Evolutionary conservation across 2,329 filamentous ascomycete genomes (phyloP).

Genomic region (Hypoxylon sp.): DNA sequence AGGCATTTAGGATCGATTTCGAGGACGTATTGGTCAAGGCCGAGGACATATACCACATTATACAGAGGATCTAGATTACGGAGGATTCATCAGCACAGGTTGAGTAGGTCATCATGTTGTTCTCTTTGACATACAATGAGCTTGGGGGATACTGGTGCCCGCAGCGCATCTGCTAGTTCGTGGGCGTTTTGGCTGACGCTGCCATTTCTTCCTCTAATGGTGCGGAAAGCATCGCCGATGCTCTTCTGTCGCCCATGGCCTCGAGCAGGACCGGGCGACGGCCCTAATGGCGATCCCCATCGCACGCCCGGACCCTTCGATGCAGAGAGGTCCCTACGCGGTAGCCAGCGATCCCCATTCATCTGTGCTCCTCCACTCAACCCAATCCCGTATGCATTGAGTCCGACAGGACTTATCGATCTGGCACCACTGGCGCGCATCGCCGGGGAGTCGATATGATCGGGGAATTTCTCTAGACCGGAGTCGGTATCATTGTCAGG

Average conservation of each 20-base stretch:
- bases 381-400: conserved; percentile 50
- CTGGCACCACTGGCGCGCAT: conserved; percentile 48
- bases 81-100: conserved; percentile 45
- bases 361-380: conserved; percentile 48
- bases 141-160: conserved; percentile 87
- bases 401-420: conserved; percentile 46
- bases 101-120: conserved; percentile 31
- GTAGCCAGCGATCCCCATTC: conserved; percentile 50
- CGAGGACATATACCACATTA: conserved; percentile 94
- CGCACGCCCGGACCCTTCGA: conserved; percentile 45
- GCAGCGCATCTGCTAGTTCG: conserved; percentile 90
- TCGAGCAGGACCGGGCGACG: conserved; percentile 45
- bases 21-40: conserved; percentile 97
- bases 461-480: conserved; percentile 52
- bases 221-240: conserved; percentile 86
- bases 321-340: conserved; percentile 44
- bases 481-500: conserved; percentile 44
- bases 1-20: conserved; percentile 93
- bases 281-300: conserved; percentile 46
- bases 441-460: conserved; percentile 51
- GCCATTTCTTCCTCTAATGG: conserved; percentile 81
- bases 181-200: conserved; percentile 94
- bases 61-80: conserved; percentile 76
- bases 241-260: conserved; percentile 76
- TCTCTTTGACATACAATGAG: conserved; percentile 75